Conservation (phyloP, 2,329 filamentous ascomycete species). For the Trichoderma harzianum region DNA sequence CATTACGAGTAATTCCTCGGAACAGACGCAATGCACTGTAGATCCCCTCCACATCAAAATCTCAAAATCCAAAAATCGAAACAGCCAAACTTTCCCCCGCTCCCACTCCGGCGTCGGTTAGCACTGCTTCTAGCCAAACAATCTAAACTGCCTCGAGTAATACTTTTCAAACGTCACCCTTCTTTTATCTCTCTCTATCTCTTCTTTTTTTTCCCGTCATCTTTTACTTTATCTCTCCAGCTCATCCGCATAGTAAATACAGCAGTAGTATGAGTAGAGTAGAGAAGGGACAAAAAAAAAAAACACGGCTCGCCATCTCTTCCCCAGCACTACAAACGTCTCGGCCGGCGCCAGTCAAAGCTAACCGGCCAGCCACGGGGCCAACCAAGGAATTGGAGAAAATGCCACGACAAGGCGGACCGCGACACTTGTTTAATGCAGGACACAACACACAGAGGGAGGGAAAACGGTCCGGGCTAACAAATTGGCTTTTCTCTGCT, state of each 20-base stretch:
- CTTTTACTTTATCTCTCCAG: not conserved
- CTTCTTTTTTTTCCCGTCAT: not conserved
- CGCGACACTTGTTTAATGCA: not conserved
- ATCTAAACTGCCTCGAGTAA: not conserved
- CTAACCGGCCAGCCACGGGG: not conserved
- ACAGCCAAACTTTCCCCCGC: not conserved
- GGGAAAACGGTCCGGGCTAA: not conserved
- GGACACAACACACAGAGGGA: not conserved
- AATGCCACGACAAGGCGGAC: not conserved
- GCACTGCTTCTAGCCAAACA: not conserved
- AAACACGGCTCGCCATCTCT: not conserved
- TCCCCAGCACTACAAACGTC: not conserved
- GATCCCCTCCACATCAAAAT: not conserved
- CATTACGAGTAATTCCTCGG: not conserved
- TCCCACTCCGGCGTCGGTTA: not conserved
- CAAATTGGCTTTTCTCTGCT: not conserved
- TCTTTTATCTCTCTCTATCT: not conserved
- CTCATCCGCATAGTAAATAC: not conserved
- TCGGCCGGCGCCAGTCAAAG: not conserved
- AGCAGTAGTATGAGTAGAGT: not conserved
- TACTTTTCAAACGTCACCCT: not conserved
- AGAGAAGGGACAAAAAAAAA: not conserved
- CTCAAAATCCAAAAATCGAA: not conserved
- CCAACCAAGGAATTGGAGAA: not conserved
- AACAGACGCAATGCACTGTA: slow-evolving; percentile 4